phyloP scores from a whole-genome alignment of 331 rosid genomes.

The Pyracantha coccinea region DNA sequence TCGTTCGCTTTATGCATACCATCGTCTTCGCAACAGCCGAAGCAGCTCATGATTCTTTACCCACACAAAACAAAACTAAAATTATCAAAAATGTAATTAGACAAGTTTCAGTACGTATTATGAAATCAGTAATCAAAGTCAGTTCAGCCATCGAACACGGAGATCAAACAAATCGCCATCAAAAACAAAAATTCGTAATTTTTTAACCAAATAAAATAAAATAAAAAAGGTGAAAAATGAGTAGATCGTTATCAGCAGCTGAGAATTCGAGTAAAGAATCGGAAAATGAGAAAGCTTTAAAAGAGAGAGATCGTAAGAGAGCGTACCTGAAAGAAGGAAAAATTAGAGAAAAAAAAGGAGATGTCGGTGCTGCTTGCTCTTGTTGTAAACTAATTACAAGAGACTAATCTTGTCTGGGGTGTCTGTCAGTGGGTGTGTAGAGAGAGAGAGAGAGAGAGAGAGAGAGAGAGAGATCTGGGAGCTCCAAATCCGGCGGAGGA shows the following conservation, averaged over 20 bases:
- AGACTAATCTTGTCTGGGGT: no score
- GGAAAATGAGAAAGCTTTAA: no score
- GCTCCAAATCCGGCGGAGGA: constrained; percentile 7
- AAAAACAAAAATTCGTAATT: neutral
- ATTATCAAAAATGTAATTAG: no score
- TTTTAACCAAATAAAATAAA: neutral
- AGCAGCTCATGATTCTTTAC: constrained; percentile 51
- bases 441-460: no score
- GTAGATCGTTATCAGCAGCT: no score
- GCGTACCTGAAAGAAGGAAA: neutral
- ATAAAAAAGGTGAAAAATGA: no score
- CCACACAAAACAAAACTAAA: neutral
- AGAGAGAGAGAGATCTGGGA: constrained; percentile 3
- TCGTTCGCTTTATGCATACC: constrained; percentile 44
- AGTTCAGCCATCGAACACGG: neutral
- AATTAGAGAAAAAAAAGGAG: no score
- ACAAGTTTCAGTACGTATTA: neutral
- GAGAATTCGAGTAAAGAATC: no score
- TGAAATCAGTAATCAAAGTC: neutral
- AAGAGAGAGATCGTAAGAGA: neutral
- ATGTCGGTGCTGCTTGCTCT: no score
- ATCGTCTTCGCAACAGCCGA: constrained; percentile 65
- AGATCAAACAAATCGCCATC: neutral
- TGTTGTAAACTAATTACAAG: no score
- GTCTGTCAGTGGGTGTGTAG: neutral